phyloP scores from a whole-genome alignment of 1,284 basidiomycete species.

The Melanopsichium pennsylvanicum region DNA sequence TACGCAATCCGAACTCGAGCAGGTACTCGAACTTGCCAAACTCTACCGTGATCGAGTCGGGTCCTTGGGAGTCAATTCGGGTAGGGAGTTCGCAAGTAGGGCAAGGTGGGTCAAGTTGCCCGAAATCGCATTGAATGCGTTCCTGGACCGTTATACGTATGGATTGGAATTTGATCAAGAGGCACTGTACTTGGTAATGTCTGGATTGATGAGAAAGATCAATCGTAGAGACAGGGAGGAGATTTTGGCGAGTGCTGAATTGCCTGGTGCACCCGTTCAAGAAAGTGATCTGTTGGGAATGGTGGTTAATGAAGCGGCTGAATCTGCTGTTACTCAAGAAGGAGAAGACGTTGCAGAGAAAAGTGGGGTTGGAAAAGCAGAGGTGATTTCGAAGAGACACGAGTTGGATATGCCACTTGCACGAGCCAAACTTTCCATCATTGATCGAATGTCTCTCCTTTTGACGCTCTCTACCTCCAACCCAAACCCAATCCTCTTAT shows the following conservation, averaged over 20 bases:
- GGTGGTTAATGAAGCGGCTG: not conserved
- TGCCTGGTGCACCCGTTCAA: constrained; percentile 23
- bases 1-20: constrained; percentile 9
- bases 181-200: constrained; percentile 9
- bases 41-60: constrained; percentile 37
- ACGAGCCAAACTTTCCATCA: constrained; percentile 21
- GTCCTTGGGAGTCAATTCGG: constrained; percentile 8
- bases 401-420: constrained; percentile 36
- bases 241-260: constrained; percentile 15
- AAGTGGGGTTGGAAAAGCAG: constrained; percentile 20
- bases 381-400: constrained; percentile 11
- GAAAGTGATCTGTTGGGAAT: constrained; percentile 18
- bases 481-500: constrained; percentile 14
- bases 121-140: constrained; percentile 33
- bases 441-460: constrained; percentile 35
- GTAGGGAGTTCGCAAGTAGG: not conserved
- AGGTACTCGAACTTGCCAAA: constrained; percentile 22
- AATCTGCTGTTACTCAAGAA: not conserved
- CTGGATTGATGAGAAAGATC: constrained; percentile 23
- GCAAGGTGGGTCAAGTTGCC: constrained; percentile 13
- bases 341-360: not conserved
- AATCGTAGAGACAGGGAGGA: constrained; percentile 1
- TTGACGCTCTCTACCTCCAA: constrained; percentile 7
- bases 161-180: constrained; percentile 31
- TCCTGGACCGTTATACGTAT: constrained; percentile 28